A percentile compares a stretch with the other conserved stretches of the same genome.
phyloP scores from a whole-genome alignment of 371 early-diverging fungal species.

The Mycotypha africana region DNA sequence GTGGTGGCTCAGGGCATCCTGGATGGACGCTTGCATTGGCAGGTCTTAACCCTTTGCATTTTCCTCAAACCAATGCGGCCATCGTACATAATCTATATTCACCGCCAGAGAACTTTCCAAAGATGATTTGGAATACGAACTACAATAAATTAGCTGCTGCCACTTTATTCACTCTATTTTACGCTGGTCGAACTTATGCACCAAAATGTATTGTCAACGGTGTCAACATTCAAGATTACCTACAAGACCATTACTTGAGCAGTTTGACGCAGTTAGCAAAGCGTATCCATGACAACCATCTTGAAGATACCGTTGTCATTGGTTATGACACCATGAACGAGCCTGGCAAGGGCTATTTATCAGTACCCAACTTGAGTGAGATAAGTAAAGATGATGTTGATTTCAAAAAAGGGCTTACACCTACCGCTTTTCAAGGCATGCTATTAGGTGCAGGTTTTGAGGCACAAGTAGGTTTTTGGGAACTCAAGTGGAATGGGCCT shows the following conservation, averaged over 20 bases:
- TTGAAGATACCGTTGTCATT: conserved; percentile 56
- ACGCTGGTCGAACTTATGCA: conserved; percentile 72
- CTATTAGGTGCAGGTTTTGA: conserved; percentile 54
- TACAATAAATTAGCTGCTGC: conserved; percentile 78
- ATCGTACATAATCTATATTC: conserved; percentile 69
- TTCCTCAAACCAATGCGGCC: conserved; percentile 66
- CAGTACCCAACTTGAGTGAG: conserved; percentile 40
- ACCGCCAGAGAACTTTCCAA: conserved; percentile 60
- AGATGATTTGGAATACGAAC: conserved; percentile 90
- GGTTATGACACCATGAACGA: conserved; percentile 78
- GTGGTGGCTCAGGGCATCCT: conserved; percentile 85
- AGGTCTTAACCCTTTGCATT: conserved; percentile 62
- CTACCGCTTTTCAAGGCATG: conserved; percentile 63
- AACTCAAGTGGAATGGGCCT: conserved; percentile 55
- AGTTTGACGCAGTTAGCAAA: conserved; percentile 49
- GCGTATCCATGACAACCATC: conserved; percentile 35
- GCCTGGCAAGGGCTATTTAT: conserved; percentile 63
- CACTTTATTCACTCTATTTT: conserved; percentile 83
- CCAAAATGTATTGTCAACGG: conserved; percentile 54
- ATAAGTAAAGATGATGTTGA: conserved; percentile 40
- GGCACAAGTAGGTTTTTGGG: conserved; percentile 53
- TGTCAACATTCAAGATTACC: conserved; percentile 49
- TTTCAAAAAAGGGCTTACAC: conserved; percentile 54
- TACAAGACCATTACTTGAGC: conserved; percentile 43
- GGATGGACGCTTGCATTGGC: conserved; percentile 77